These are phyloP conservation scores for Aristolochia californica DNA, from an alignment of 164 flowering plant genomes.

Conservation along the genomic window DNA sequence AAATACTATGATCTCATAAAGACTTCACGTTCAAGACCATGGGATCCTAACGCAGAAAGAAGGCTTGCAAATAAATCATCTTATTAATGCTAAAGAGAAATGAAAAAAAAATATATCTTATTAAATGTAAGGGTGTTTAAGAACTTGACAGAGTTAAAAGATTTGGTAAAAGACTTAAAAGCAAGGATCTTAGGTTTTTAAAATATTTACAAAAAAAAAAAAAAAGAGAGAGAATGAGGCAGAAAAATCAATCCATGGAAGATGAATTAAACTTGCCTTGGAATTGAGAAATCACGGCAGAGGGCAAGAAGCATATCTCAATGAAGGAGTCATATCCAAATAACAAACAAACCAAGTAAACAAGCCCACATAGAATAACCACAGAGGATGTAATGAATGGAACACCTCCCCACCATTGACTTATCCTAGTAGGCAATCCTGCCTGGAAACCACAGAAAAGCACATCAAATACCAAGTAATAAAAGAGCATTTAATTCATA, in stretches of 20 bases:
- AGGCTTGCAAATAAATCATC: too few species aligned
- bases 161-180: neutral
- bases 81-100: neutral
- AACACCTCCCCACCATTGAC: conserved; percentile 86
- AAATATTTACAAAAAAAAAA: neutral
- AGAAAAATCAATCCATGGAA: neutral
- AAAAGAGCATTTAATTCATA: conserved; percentile 1
- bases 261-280: conserved; percentile 45
- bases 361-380: conserved; percentile 57
- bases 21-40: too few species aligned
- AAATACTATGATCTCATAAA: too few species aligned
- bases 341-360: conserved; percentile 81
- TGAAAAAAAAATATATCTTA: neutral
- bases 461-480: too few species aligned
- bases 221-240: too few species aligned
- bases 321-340: conserved; percentile 85
- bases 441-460: conserved; percentile 28
- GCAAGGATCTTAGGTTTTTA: neutral
- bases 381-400: conserved; percentile 84
- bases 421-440: conserved; percentile 60
- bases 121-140: neutral
- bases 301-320: conserved; percentile 83
- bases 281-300: conserved; percentile 53
- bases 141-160: neutral
- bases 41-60: too few species aligned